A percentile compares a stretch with the other conserved stretches of the same genome.
phyloP scores from a whole-genome alignment of 1,139 yeast genomes.

The Protomyces inouyei region DNA sequence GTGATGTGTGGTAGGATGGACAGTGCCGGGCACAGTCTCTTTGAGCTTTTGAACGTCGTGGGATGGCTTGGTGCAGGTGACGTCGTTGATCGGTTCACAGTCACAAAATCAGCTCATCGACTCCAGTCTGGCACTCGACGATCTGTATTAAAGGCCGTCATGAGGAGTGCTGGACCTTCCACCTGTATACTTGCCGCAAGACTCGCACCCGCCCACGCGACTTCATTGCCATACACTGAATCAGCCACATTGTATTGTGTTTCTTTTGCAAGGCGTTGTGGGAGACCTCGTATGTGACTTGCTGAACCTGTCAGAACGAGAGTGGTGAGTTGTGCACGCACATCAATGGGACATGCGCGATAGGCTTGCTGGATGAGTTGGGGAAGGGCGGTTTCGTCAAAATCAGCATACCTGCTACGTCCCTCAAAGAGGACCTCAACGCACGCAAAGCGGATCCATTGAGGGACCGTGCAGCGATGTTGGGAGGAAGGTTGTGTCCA shows the following conservation, averaged over 20 bases:
- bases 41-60: no score
- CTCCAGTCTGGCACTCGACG: constrained; percentile 25
- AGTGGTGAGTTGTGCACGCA: constrained; percentile 5
- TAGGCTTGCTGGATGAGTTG: constrained; percentile 2
- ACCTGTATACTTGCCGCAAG: constrained; percentile 1
- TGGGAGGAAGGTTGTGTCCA: constrained; percentile 24
- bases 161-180: constrained; percentile 4
- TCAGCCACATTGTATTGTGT: constrained; percentile 1
- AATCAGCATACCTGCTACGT: constrained; percentile 20
- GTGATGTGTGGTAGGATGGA: background rate
- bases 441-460: constrained; percentile 23
- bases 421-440: constrained; percentile 25
- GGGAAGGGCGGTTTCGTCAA: constrained; percentile 23
- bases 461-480: constrained; percentile 8
- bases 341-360: constrained; percentile 16
- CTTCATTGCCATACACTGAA: background rate
- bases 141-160: constrained; percentile 9
- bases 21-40: no score
- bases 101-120: background rate
- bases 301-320: constrained; percentile 22
- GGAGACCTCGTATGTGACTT: constrained; percentile 21
- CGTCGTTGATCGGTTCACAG: background rate
- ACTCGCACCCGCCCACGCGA: constrained; percentile 21
- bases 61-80: no score
- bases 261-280: constrained; percentile 17